Evolutionary conservation across 1,284 basidiomycete genomes (phyloP), one percentile per base, ranked within the genome.

Genomic region (Veloporphyrellus conicus): DNA sequence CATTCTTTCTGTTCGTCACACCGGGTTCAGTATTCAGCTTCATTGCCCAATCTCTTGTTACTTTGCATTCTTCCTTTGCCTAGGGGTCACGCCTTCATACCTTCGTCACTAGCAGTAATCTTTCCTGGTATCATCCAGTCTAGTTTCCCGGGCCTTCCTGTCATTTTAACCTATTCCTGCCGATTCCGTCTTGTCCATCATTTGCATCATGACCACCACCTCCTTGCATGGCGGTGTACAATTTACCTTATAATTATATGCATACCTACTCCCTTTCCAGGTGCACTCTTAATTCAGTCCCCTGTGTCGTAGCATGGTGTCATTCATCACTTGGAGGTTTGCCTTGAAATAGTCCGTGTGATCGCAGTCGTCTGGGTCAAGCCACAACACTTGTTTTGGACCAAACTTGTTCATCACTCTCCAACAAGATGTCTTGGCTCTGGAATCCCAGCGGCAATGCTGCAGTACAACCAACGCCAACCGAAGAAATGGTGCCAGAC

Each of bases 401-500:
- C 27, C 27, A 28, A 28, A 7, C 14, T 31, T 6, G 14, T 25
- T 8, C 23, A 11, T 31, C 29, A 31, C 14, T 31, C 29, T 31
- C 29, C 6, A 15, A 25, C 23, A 25, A 34, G n/a, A 65, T 65
- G 63, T 69, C 67, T 29, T 65, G 63, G 63, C 36, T 69, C 14
- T 55, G 39, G 48, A 67, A 59, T 43, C 62, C 67, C 9, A 48
- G 40, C 16, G 66, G 67, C 6, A 55, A 49, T 32, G 47, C 45
- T 20, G 6, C 61, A 38, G 53, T 50, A 37, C 50, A 52, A 35
- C 44, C 41, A n/a, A n/a, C n/a, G n/a, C 34, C 59, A 20, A 14
- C 51, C 1, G 47, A 67, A 41, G 61, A 68, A 41, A 59, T 68
- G 66, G 63, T 68, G 0, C 59, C 60, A 50, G 82, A 86, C 61